Conservation (phyloP, 768 basidiomycete genomes). For the Russula olivacea region DNA sequence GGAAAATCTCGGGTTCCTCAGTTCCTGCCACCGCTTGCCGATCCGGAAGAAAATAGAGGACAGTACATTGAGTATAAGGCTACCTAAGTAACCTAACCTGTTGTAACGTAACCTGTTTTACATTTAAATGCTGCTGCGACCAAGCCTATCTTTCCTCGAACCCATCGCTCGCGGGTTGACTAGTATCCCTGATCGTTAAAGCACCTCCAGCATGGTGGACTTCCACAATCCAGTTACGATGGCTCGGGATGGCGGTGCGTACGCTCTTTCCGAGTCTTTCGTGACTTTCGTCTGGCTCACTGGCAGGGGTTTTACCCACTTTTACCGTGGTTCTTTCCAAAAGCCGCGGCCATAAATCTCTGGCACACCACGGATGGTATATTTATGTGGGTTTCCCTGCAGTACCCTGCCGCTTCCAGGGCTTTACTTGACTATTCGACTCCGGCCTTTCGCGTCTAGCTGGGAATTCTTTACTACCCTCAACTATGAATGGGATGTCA, state of each 20-base stretch:
- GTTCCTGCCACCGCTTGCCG: too few species aligned
- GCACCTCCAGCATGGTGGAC: neutral
- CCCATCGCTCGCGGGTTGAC: neutral
- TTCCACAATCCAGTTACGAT: neutral
- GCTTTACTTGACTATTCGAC: neutral
- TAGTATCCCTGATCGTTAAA: neutral
- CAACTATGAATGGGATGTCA: neutral
- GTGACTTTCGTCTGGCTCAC: too few species aligned
- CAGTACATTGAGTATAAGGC: too few species aligned
- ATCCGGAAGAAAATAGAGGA: too few species aligned
- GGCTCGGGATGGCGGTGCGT: neutral
- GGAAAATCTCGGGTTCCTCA: too few species aligned
- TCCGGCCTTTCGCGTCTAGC: neutral
- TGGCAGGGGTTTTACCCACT: too few species aligned
- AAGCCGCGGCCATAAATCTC: neutral
- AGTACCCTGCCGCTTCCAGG: neutral
- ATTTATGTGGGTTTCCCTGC: neutral
- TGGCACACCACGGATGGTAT: neutral
- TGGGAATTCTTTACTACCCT: slow-evolving; percentile 8
- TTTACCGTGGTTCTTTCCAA: neutral
- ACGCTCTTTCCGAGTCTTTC: too few species aligned
- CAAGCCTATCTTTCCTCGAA: too few species aligned
- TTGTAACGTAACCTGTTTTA: too few species aligned
- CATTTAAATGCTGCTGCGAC: too few species aligned
- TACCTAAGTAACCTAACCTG: too few species aligned